Conservation (phyloP, 1,284 basidiomycete species). For the Garcileccinum viscosum region DNA sequence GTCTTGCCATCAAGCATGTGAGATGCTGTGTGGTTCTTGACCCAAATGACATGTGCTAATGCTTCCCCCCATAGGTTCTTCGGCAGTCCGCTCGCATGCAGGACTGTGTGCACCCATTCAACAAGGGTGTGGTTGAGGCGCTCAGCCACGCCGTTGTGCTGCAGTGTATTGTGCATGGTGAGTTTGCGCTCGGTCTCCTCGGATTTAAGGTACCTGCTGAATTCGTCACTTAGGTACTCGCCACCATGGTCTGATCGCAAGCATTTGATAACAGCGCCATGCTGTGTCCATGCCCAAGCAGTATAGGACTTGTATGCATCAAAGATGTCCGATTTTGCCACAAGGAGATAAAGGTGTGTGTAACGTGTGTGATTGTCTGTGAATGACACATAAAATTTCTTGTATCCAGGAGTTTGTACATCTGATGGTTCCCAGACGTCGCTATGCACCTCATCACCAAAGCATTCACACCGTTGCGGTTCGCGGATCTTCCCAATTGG, state of each 20-base stretch:
- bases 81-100: no score
- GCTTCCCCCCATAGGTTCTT: no score
- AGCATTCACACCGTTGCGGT: fast-evolving
- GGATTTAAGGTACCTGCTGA: background rate
- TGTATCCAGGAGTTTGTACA: background rate
- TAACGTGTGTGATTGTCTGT: no score
- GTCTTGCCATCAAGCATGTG: background rate
- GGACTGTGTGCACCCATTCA: background rate
- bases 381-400: background rate
- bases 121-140: background rate
- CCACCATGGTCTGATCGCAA: background rate
- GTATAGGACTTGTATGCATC: background rate
- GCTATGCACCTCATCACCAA: background rate
- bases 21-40: no score
- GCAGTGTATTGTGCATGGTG: background rate
- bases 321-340: background rate
- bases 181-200: background rate
- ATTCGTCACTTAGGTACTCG: background rate
- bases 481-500: background rate
- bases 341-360: background rate
- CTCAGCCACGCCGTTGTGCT: background rate
- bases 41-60: no score
- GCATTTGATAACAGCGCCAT: background rate
- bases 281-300: background rate
- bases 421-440: background rate